Percentiles rank a stretch among this genome's conserved stretches.
Evolutionary conservation across 2,329 filamentous ascomycete species (phyloP).

Genomic region (Elsinoe batatas): DNA sequence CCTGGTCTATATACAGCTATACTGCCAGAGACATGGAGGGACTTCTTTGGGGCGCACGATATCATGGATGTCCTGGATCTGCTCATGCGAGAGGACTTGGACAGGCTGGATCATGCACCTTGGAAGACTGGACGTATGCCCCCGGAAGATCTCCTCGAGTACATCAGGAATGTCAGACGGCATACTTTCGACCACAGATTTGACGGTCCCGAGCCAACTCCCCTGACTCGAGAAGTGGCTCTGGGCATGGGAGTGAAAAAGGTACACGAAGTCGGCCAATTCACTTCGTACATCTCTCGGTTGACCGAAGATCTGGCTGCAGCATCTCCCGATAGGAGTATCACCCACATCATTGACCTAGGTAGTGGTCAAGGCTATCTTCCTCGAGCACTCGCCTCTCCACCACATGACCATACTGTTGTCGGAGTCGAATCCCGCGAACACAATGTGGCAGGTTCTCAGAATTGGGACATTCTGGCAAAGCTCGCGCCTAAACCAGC

Average conservation of each 20-base stretch:
- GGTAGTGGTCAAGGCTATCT: slow-evolving; percentile 96
- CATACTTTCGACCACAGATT: slow-evolving; percentile 60
- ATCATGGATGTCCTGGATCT: slow-evolving; percentile 71
- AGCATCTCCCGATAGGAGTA: slow-evolving; percentile 34
- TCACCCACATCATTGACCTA: slow-evolving; percentile 90
- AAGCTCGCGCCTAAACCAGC: slow-evolving; percentile 64
- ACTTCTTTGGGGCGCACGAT: slow-evolving; percentile 61
- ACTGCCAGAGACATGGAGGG: slow-evolving; percentile 70
- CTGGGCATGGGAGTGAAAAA: slow-evolving; percentile 97
- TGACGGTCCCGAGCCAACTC: slow-evolving; percentile 35
- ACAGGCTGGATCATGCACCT: slow-evolving; percentile 26
- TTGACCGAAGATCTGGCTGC: slow-evolving; percentile 48
- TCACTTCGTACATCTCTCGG: slow-evolving; percentile 72
- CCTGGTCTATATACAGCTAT: slow-evolving; percentile 72
- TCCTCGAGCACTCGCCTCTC: slow-evolving; percentile 72
- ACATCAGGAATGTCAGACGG: slow-evolving; percentile 60
- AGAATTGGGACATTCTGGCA: slow-evolving; percentile 72
- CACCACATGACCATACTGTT: slow-evolving; percentile 76
- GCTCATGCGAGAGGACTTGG: slow-evolving; percentile 66
- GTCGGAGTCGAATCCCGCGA: slow-evolving; percentile 84
- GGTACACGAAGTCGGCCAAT: slow-evolving; percentile 82
- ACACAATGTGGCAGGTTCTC: slow-evolving; percentile 78
- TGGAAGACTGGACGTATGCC: slow-evolving; percentile 39
- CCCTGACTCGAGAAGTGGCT: slow-evolving; percentile 60
- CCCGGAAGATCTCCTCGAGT: slow-evolving; percentile 54